A percentile compares a stretch with the other conserved stretches of the same genome.
Conservation (phyloP, 2,329 filamentous ascomycete genomes). For the Aureobasidium sp. region DNA sequence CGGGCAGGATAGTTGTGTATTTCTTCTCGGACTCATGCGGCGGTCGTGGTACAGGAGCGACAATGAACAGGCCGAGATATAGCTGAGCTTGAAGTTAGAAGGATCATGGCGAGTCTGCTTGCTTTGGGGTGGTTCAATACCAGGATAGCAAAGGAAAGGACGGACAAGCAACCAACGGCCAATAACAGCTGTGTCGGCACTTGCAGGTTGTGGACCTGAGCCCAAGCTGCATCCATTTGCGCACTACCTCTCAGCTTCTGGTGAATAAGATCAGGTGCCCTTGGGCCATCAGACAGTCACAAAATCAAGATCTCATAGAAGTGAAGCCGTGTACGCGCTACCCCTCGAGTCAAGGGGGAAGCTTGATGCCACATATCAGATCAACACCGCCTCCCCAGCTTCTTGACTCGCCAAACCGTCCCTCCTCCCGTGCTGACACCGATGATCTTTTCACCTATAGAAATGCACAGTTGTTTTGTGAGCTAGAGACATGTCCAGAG, state of each 20-base stretch:
- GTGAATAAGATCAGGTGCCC: neutral
- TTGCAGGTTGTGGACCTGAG: neutral
- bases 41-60: slow-evolving; percentile 73
- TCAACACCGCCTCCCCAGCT: neutral
- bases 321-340: neutral
- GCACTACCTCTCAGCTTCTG: slow-evolving; percentile 6
- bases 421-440: neutral
- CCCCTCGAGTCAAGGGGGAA: slow-evolving; percentile 5
- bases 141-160: slow-evolving; percentile 22
- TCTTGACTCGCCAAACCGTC: neutral
- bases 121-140: slow-evolving; percentile 15
- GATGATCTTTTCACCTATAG: neutral
- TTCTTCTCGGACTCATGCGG: slow-evolving; percentile 72
- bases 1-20: slow-evolving; percentile 66
- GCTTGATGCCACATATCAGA: slow-evolving; percentile 3
- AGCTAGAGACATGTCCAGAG: neutral
- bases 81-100: slow-evolving; percentile 16
- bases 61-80: slow-evolving; percentile 51
- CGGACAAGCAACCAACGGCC: slow-evolving; percentile 14
- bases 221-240: neutral
- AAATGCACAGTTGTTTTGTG: neutral
- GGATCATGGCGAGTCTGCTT: neutral
- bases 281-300: slow-evolving; percentile 1
- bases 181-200: neutral
- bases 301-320: neutral